Percentiles rank a stretch among this genome's conserved stretches.
Conservation (phyloP, 768 basidiomycete genomes). For the Jaapia argillacea region DNA sequence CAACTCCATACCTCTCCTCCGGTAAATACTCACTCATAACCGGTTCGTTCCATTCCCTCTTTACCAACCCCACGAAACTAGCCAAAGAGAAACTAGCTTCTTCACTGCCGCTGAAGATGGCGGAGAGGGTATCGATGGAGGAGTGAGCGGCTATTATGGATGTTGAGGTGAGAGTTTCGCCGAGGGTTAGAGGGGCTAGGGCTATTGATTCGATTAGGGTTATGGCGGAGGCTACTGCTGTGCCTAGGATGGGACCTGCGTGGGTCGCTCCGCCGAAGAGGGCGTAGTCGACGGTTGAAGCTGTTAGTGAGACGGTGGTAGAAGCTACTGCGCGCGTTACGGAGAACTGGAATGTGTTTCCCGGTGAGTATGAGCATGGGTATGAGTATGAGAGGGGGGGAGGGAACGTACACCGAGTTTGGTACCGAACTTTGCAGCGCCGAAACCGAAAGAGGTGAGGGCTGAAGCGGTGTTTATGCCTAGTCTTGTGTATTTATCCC, state of each 20-base stretch:
- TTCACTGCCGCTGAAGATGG: conserved; percentile 64
- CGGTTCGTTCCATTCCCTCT: conserved; percentile 61
- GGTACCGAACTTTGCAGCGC: conserved; percentile 56
- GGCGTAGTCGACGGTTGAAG: conserved; percentile 53
- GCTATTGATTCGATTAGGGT: conserved; percentile 62
- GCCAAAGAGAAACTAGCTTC: conserved; percentile 77
- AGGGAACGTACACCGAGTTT: conserved; percentile 51
- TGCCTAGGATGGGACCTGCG: conserved; percentile 45
- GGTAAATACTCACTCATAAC: conserved; percentile 42
- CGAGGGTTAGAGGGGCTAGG: conserved; percentile 64
- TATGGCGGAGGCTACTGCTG: conserved; percentile 50
- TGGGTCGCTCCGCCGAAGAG: conserved; percentile 53
- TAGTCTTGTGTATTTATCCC: conserved; percentile 37
- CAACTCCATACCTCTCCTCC: conserved; percentile 49
- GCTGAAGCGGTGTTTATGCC: conserved; percentile 60
- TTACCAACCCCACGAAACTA: conserved; percentile 73
- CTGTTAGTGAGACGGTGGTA: conserved; percentile 46
- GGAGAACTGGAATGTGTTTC: conserved; percentile 49
- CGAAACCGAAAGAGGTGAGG: conserved; percentile 55
- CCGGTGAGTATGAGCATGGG: no score
- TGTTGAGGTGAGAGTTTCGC: conserved; percentile 69
- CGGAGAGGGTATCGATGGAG: conserved; percentile 64
- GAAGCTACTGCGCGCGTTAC: conserved; percentile 53
- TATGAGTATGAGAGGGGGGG: no score
- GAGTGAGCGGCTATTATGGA: conserved; percentile 65